Base-by-base conservation (phyloP, 2,329 filamentous ascomycete genomes). In the Colletotrichum agaves region DNA sequence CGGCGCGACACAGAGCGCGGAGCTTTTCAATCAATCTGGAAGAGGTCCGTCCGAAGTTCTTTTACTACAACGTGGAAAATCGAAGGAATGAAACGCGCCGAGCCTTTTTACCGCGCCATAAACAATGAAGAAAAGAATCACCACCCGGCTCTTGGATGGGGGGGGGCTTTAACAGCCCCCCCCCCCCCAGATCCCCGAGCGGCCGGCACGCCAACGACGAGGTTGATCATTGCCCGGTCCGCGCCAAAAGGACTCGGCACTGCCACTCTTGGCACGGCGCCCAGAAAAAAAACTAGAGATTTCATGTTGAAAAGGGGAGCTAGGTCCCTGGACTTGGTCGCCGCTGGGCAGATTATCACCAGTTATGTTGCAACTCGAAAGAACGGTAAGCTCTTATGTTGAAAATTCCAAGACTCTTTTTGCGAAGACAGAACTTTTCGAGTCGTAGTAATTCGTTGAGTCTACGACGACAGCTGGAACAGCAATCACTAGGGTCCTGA, bases 191-290 rank as follows among this genome's bases (percentile, higher is more conserved):
- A 44, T 13, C 41, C 17, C 41, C 41, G 41, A 44, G 53, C 19
- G 39, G 46, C 27, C n/a, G 31, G 15, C 44, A 31, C 31, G 43
- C 43, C 58, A 44, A 43, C 35, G 10, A 15, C n/a, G 15, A 33
- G 21, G 58, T 56, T 35, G 63, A 67, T 67, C 59, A 50, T 57
- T 67, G 17, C 59, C 59, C 23, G 23, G 35, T 57, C 43, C 41
- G 59, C 41, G 58, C 50, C 35, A 62, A 67, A 67, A 43, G 41
- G 23, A 21, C 63, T 67, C 43, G 63, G 63, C 59, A 62, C 58
- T 63, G 58, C 63, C 63, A 67, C 58, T 49, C 63, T 67, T 67
- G 35, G 63, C 63, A 57, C 31, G 5, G 35, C 37, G 59, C 63
- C 63, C 37, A 63, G 57, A 61, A n/a, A 10, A 23, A 49, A 10